Base-by-base conservation (phyloP, 2,329 filamentous ascomycete genomes). In the Knoxdaviesia capensis region DNA sequence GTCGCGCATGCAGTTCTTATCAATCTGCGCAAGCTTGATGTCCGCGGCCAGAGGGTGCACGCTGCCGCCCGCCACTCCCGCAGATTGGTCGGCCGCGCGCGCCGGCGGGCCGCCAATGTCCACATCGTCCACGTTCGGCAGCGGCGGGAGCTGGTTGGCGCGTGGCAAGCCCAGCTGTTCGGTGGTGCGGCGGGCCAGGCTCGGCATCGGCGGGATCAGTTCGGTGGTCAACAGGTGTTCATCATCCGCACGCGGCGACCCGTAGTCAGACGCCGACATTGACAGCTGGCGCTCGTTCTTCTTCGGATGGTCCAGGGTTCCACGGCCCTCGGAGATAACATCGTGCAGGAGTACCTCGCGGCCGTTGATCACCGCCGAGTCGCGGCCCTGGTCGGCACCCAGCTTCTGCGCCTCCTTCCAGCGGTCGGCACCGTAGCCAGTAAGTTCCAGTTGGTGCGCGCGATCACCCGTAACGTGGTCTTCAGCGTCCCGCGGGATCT, bases 1-100 rank as follows among this genome's bases (percentile, higher is more conserved):
- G 58, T 98, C 90, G 10, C 70, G 73, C 86, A 98, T 98, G 60
- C 88, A 96, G 55, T 96, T 82, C 51, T 87, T 83, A 47, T 84
- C 76, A 30, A 98, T 72, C 33, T 72, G 63, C 0, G 85, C 83
- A 20, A 69, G 71, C 44, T 73, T 72, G 51, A 96, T 77, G 44
- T 90, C 83, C 6, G 76, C 62, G 40, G 71, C 62, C 48, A 74
- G 57, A 6, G 66, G 65, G 57, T 74, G 69, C 42, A 59, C 28
- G 54, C 50, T 29, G 39, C 34, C 32, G 39, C 20, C 20, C 20
- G 20, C 2, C 20, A 59, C 58, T 30, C 56, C 56, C 7, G 53
- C 56, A 7, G 66, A 61, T 36, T 68, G 69, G 31, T 69, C 70
- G 10, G 61, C 60, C 7, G 56, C 60, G 43, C 66, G 68, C 28